Percentiles rank a stretch among this genome's conserved stretches.
phyloP scores from a whole-genome alignment of 352 stramenopile species.

The Pythium dissimile region DNA sequence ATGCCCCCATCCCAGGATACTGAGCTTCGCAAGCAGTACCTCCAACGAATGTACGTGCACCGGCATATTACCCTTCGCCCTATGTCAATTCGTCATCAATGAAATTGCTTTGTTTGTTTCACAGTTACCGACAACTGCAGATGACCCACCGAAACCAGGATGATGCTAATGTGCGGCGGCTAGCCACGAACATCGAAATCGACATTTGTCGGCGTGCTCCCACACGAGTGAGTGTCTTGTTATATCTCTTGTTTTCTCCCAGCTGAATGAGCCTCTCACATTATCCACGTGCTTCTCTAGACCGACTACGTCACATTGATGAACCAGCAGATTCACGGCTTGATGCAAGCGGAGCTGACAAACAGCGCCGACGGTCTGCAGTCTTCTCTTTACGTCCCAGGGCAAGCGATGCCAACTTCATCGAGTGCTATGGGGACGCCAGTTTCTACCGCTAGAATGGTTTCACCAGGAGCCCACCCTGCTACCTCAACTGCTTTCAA shows the following conservation, averaged over 20 bases:
- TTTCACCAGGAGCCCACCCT: background rate
- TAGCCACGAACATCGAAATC: slow-evolving; percentile 72
- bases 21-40: slow-evolving; percentile 36
- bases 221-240: slow-evolving; percentile 29
- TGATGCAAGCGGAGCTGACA: slow-evolving; percentile 51
- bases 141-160: slow-evolving; percentile 56
- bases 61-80: background rate
- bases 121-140: slow-evolving; percentile 66
- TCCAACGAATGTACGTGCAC: slow-evolving; percentile 43
- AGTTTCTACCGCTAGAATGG: slow-evolving; percentile 1
- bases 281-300: slow-evolving; percentile 21
- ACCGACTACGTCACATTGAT: slow-evolving; percentile 48
- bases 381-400: slow-evolving; percentile 22
- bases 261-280: background rate
- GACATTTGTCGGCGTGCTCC: slow-evolving; percentile 46
- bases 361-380: slow-evolving; percentile 19
- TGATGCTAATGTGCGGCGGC: slow-evolving; percentile 38
- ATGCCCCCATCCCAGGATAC: slow-evolving; percentile 29
- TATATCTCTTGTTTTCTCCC: background rate
- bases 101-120: background rate
- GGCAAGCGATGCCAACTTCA: slow-evolving; percentile 5
- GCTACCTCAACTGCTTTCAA: background rate
- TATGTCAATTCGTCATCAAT: too few species aligned
- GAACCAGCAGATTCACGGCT: slow-evolving; percentile 58
- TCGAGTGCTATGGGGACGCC: slow-evolving; percentile 4